Base-by-base conservation (phyloP, 2,329 filamentous ascomycete species). In the Alternaria viburni region DNA sequence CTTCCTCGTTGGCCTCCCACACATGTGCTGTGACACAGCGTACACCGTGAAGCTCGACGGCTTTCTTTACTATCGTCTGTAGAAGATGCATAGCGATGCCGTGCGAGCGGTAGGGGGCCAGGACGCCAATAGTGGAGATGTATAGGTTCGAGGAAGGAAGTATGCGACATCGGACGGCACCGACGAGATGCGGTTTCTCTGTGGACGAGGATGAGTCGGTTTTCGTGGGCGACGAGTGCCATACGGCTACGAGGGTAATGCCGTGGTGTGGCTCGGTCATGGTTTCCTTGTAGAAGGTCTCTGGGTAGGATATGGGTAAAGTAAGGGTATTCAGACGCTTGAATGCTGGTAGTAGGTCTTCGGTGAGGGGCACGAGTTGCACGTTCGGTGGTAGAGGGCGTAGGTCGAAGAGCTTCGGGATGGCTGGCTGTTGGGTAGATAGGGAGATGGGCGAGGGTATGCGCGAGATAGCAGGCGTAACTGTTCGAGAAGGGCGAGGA, bases 1-100 rank as follows among this genome's bases (percentile, higher is more conserved):
- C 88, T 52, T 89, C 87, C 17, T 83, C 81, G 59, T 90, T 90
- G 21, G 83, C 85, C 68, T 88, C 87, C 83, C 89, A 90, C 1
- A 90, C 88, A 75, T 90, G 88, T 11, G 88, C 88, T 3, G 86
- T 87, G 19, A 90, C 83, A 13, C 79, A 81, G 11, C 76, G 77
- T 25, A 86, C 83, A 25, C 83, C 82, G 65, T 88, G 85, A 59
- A 84, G 79, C 30, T 81, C 80, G 5, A 85, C 81, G 10, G 67
- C 85, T 80, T 75, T 87, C 81, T 66, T 83, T 71, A 69, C 80
- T 74, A 85, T 68, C 3, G 67, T 66, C 5, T 79, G 72, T 8
- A 90, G 79, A 25, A 90, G 78, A 17, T 85, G 82, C 11, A 85
- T 82, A 3, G 88, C 88, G 23, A 90, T 82, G 0, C 88, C 88